Percentiles rank a stretch among this genome's conserved stretches.
Conservation (phyloP, 2,329 filamentous ascomycete genomes). For the Claviceps lovelessii region DNA sequence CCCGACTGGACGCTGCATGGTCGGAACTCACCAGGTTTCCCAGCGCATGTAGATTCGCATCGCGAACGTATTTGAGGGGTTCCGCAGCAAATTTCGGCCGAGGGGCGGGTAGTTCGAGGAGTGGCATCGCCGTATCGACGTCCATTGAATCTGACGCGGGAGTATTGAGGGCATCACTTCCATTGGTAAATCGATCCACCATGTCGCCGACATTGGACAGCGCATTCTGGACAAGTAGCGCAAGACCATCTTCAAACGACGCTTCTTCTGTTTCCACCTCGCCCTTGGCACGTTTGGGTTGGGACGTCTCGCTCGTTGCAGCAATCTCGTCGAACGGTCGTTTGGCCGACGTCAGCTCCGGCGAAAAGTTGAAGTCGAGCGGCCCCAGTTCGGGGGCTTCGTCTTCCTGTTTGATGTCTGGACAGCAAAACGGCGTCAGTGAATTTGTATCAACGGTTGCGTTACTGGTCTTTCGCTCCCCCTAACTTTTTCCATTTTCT, state of each 20-base stretch:
- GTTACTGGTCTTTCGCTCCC: no score
- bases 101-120: constrained; percentile 16
- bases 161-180: constrained; percentile 9
- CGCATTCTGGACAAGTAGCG: constrained; percentile 26
- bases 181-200: constrained; percentile 18
- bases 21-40: constrained; percentile 24
- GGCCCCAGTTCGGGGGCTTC: constrained; percentile 17
- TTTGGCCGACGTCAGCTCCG: constrained; percentile 23
- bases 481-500: no score
- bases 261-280: constrained; percentile 15
- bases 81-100: constrained; percentile 21
- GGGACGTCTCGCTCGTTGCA: constrained; percentile 15
- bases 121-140: constrained; percentile 15
- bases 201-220: constrained; percentile 25
- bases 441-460: neutral
- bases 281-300: constrained; percentile 22
- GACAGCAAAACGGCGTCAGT: neutral
- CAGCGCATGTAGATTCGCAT: constrained; percentile 24
- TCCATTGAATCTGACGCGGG: constrained; percentile 20
- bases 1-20: neutral
- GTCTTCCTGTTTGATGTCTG: constrained; percentile 26
- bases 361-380: constrained; percentile 21
- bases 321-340: constrained; percentile 20
- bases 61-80: constrained; percentile 24
- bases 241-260: constrained; percentile 22